A percentile compares a stretch with the other conserved stretches of the same genome.
phyloP scores from a whole-genome alignment of 768 basidiomycete species.

The Boletus sensibilis region DNA sequence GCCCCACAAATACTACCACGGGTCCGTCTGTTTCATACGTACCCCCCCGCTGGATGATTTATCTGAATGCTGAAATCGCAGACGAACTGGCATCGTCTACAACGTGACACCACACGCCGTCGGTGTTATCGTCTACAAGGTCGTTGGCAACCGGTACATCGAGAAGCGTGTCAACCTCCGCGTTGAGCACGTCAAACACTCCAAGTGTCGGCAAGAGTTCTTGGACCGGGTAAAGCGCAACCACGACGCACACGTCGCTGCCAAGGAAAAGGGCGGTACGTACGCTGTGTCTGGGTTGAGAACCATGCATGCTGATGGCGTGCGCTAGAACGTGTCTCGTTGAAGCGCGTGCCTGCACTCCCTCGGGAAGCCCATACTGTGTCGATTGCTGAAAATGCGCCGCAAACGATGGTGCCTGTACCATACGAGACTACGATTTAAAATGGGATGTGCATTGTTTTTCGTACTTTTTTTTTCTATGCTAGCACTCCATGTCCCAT shows the following conservation, averaged over 20 bases:
- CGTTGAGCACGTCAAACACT: conserved; percentile 94
- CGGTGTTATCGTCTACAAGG: conserved; percentile 96
- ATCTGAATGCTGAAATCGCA: conserved; percentile 31
- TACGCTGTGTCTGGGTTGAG: conserved; percentile 13
- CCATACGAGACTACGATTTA: conserved; percentile 97
- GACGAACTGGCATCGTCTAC: conserved; percentile 97
- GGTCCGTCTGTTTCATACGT: conserved; percentile 51
- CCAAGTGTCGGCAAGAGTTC: conserved; percentile 97
- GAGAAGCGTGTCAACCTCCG: conserved; percentile 99
- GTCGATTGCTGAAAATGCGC: conserved; percentile 68
- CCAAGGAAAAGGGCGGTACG: conserved; percentile 86
- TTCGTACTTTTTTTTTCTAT: conserved; percentile 13
- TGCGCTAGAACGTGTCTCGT: conserved; percentile 64
- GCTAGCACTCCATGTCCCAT: conserved; percentile 20
- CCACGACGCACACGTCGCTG: conserved; percentile 76
- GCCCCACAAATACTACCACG: conserved; percentile 99
- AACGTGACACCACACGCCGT: conserved; percentile 95
- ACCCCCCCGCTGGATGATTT: not conserved
- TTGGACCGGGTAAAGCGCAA: conserved; percentile 93
- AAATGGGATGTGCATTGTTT: conserved; percentile 25
- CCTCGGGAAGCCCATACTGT: conserved; percentile 82
- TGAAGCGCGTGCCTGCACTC: conserved; percentile 82
- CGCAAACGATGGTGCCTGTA: conserved; percentile 91
- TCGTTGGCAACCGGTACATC: conserved; percentile 98
- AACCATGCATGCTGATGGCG: not conserved